Base-by-base conservation (phyloP, 1,139 yeast species). In the Lodderomyces margitis region DNA sequence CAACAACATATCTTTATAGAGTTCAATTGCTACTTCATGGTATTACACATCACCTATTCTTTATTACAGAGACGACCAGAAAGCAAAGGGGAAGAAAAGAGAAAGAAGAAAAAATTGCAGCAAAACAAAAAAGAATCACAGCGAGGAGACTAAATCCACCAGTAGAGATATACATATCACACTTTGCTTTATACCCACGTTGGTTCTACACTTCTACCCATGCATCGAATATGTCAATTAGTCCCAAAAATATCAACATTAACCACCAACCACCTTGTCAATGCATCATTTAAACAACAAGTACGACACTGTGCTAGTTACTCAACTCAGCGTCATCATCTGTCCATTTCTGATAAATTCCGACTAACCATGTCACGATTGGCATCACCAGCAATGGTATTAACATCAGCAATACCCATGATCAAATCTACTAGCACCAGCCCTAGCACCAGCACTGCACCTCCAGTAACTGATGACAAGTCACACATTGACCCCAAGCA, bases 341-440 rank as follows among this genome's bases (percentile, higher is more conserved):
- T 28, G 32, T 15, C 15, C 19, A 28, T 21, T 27, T 39, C 44
- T 12, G 49, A 48, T 11, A 38, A 37, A 15, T 67, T 66, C 51
- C 57, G 57, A 42, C 48, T 54, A n/a, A 55, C 74, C 15, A 71
- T 72, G 77, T 53, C 72, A 10, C 54, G 72, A 16, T 56, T 70
- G 14, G 55, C 74, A 19, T 61, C 71, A 5, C 78, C 66, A 42
- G 76, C 77, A 5, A 71, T 71, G 77, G 62, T 72, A 5, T 53
- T 68, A 33, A 66, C 72, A 7, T 46, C 52, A 6, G 51, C 35
- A 19, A 21, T 27, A 4, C 33, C 38, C 12, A 21, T 21, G 20
- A 6, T n/a, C 3, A 23, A 34, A 10, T 10, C 14, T 15, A 16
- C 9, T 15, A 16, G 39, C 2, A 42, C 44, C 8, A 28, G 34